Base-by-base conservation (phyloP, 352 stramenopile genomes). In the Globisporangium solare region DNA sequence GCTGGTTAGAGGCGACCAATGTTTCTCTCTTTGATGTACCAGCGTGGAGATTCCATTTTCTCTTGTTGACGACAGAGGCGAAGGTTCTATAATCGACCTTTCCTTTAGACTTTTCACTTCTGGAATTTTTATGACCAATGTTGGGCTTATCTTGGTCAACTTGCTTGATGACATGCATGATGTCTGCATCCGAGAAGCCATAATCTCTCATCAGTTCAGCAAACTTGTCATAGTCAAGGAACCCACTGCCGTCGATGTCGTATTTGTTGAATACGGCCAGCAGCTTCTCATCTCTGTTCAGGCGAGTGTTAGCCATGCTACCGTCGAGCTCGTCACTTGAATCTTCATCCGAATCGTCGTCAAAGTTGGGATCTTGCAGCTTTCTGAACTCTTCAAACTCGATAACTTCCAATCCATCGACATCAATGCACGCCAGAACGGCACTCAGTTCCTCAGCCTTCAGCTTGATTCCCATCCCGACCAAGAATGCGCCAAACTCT, bases 401-500 rank as follows among this genome's bases (percentile, higher is more conserved):
- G 48, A 89, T 77, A 21, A 64, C 50, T 24, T 76, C 56, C 2
- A 79, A 81, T 1, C 63, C 56, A 35, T 88, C 63, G 10, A 58
- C 52, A 51, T 89, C 76, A 11, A 88, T 57, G 8, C 70, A 51
- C 3, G 61, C 39, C 20, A 89, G 40, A 15, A 89, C 45, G 2
- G 58, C 42, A 13, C 54, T 61, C 2, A 89, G 40, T 20, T 88
- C 73, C 5, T 68, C 47, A 3, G 63, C 40, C 57, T 73, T 74
- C 17, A 89, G 40, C 39, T 86, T 86, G 22, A 89, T 64, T 4
- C 79, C 79, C 5, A 89, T 56, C 5, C 73, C 61, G 53, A 83
- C 55, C 0, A 89, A 58, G 11, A 89, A 70, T 10, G 74, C 75
- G 1, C 67, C 63, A 47, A 89, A 89, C 50, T 89, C 79, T 31